Conservation (phyloP, 2,329 filamentous ascomycete species). For the Gnomoniopsis sp. region DNA sequence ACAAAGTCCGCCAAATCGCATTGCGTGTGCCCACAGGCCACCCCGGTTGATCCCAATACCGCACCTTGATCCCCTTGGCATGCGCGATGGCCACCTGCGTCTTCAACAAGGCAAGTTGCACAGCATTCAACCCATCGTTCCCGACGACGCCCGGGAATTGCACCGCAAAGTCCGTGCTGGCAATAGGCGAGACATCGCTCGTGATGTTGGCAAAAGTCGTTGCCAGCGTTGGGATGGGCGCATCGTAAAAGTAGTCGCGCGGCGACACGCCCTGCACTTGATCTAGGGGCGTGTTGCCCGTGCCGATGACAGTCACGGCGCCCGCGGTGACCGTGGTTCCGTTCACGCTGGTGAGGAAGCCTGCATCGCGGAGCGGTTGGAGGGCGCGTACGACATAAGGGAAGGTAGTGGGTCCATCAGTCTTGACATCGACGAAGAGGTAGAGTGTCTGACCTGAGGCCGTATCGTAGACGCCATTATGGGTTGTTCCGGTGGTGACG, state of each 20-base stretch:
- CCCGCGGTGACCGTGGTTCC: conserved; percentile 45
- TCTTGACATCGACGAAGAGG: conserved; percentile 68
- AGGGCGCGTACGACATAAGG: conserved; percentile 49
- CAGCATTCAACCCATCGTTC: conserved; percentile 35
- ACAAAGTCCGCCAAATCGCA: conserved; percentile 53
- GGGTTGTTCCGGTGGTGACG: conserved; percentile 33
- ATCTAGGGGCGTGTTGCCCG: conserved; percentile 58
- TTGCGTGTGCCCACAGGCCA: conserved; percentile 59
- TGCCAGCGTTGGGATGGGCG: conserved; percentile 21
- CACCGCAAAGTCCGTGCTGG: conserved; percentile 33
- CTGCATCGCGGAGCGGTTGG: conserved; percentile 50
- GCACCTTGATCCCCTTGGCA: conserved; percentile 51
- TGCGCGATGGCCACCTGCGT: conserved; percentile 51
- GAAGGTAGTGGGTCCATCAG: conserved; percentile 46
- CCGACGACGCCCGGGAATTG: conserved; percentile 32
- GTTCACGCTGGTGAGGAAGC: conserved; percentile 51
- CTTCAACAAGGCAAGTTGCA: conserved; percentile 47
- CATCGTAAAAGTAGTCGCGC: conserved; percentile 37
- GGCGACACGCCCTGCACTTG: conserved; percentile 55
- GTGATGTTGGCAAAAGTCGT: conserved; percentile 23
- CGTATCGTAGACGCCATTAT: conserved; percentile 52
- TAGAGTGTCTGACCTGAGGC: conserved; percentile 49
- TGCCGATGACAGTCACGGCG: conserved; percentile 64
- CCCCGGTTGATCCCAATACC: conserved; percentile 57
- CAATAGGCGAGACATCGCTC: conserved; percentile 23